Base-by-base conservation (phyloP, 2,329 filamentous ascomycete species). In the Cytospora chrysosperma region DNA sequence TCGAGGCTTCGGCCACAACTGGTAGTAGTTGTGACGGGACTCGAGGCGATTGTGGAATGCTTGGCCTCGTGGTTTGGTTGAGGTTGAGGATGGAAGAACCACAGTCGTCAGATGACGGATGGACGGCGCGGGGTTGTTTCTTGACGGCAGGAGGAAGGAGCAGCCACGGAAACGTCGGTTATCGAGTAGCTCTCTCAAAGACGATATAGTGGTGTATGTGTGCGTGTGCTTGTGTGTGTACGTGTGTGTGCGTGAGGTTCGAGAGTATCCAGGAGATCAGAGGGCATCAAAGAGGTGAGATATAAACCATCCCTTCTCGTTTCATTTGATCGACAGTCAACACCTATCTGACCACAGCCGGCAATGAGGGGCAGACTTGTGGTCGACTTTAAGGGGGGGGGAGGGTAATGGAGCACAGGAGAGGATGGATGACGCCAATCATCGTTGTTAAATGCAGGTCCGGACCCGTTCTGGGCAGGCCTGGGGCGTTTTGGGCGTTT, bases 61-160 rank as follows among this genome's bases (percentile, higher is more conserved):
- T 49, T 27, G 58, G 37, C 58, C 27, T 55, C 51, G 50, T 49
- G 51, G 27, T 37, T 26, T 54, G 58, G 51, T 40, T 37, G 58
- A 30, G 58, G 28, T 30, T 34, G 51, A 30, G 34, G 34, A 26
- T 61, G 37, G 49, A 49, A 7, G 43, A 47, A 10, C 55, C 58
- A 61, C 58, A 51, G 58, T 55, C 15, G 58, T 61, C 58, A 61
- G 58, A 55, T 61, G 58, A 55, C 58, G 58, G 58, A 54, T 49
- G 27, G 51, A 55, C 32, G 28, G 58, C 47, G 58, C 51, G 58
- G 58, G 57, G 57, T 52, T 47, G 30, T 30, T 56, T 28, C 19
- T 19, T 57, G 19, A 59, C 43, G 30, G 40, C 4, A 34, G 34
- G 51, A 43, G 37, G 28, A 32, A 61, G 8, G 40, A 32, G n/a